phyloP scores from a whole-genome alignment of 2,329 filamentous ascomycete genomes.

The Microdochium paspali region DNA sequence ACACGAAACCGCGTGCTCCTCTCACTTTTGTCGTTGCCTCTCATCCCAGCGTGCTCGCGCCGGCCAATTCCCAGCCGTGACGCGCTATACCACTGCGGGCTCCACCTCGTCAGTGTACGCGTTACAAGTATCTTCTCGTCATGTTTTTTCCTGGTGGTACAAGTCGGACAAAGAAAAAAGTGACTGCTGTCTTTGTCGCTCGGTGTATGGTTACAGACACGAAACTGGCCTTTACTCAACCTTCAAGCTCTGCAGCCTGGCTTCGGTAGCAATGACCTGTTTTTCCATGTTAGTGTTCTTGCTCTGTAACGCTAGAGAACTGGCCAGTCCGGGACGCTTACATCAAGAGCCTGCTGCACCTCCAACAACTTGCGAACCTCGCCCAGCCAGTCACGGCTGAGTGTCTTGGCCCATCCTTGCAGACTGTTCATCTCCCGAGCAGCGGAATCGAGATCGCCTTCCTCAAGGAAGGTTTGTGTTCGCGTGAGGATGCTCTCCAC shows the following conservation, averaged over 20 bases:
- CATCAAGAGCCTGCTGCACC: conserved; percentile 92
- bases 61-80: too few relatives aligned
- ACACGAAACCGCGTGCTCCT: too few relatives aligned
- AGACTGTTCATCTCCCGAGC: conserved; percentile 92
- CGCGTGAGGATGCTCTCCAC: conserved; percentile 89
- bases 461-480: conserved; percentile 83
- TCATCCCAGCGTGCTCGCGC: too few relatives aligned
- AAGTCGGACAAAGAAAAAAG: conserved; percentile 22
- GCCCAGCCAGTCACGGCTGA: conserved; percentile 87
- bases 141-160: conserved; percentile 17
- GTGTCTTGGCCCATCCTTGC: conserved; percentile 87
- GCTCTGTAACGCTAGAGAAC: conserved; percentile 2
- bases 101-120: too few relatives aligned
- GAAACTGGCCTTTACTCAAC: conserved; percentile 49
- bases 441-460: conserved; percentile 84
- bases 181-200: conserved; percentile 4
- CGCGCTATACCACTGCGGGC: too few relatives aligned
- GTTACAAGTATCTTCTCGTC: too few relatives aligned
- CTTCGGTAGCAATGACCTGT: conserved; percentile 83
- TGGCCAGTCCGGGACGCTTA: conserved; percentile 37
- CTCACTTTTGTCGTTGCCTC: too few relatives aligned
- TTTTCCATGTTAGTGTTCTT: conserved; percentile 12
- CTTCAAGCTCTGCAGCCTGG: conserved; percentile 76
- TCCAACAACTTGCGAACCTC: conserved; percentile 90
- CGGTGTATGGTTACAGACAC: background rate